Base-by-base conservation (phyloP, 768 basidiomycete species). In the Naganishia kalamii region DNA sequence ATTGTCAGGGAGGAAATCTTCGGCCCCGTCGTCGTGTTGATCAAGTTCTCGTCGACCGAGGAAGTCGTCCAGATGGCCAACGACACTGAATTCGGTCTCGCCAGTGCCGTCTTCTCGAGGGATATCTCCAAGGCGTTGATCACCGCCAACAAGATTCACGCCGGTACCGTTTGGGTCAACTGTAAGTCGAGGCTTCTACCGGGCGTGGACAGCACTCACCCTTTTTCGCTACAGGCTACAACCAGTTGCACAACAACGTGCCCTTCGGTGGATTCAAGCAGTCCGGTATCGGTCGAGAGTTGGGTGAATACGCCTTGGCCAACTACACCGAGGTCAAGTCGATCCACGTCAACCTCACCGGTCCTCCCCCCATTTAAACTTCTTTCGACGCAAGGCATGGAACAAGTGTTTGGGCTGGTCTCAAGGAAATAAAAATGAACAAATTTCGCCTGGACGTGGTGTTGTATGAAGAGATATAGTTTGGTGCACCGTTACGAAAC, bases 1-100 rank as follows among this genome's bases (percentile, higher is more conserved):
- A 90, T 93, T 68, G 86, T 86, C 69, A 82, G 84, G 74, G 89
- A 90, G 79, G 88, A 93, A 86, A 96, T 96, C 70, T 98, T 98
- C 76, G 94, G 94, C 10, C 94, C 94, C 29, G 93, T 98, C 2
- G 83, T 93, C 62, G 87, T 86, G 29, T 79, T 92, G 41, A 83
- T 86, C 80, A 86, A 86, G 74, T 97, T 97, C 80, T 85, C 84
- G 69, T 87, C 88, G 7, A 93, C 96, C 77, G 94, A 88, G 59
- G 76, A 75, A 52, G 77, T 72, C 25, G 85, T 97, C 69, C 73
- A 80, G 44, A 79, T 91, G 17, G 94, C 91, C 29, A 99, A 99
- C 78, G 87, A 94, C 75, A 87, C 89, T 27, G 68, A 81, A 52
- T 96, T 93, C 77, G 93, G 93, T 65, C 84, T 96, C 48, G 91